These are phyloP conservation scores for Talaromyces borbonicus DNA, from an alignment of 495 filamentous ascomycete genomes.

Conservation along the genomic window DNA sequence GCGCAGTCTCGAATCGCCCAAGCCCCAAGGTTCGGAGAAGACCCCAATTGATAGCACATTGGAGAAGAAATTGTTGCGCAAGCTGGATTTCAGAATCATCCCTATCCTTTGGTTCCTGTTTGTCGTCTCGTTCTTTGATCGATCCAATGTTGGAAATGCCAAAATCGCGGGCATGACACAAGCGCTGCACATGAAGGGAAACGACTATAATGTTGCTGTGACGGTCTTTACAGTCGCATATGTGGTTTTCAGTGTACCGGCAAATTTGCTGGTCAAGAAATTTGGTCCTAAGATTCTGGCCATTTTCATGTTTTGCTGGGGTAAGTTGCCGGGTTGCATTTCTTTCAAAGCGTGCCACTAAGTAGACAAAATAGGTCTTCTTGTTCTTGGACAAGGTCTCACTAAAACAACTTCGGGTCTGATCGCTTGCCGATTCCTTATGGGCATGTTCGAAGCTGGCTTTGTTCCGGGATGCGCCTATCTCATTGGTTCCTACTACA, in stretches of 20 bases:
- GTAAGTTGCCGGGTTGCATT: too few relatives aligned
- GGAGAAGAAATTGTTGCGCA: conserved; percentile 34
- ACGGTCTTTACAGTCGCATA: conserved; percentile 51
- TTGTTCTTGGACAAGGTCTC: conserved; percentile 44
- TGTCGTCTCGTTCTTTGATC: conserved; percentile 33
- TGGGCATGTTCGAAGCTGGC: conserved; percentile 45
- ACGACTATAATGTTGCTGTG: conserved; percentile 44
- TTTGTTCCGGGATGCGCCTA: conserved; percentile 38
- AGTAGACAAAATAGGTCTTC: conserved; percentile 15
- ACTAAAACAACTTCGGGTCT: conserved; percentile 38
- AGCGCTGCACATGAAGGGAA: conserved; percentile 37
- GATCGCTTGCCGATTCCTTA: conserved; percentile 38
- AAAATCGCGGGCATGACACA: conserved; percentile 41
- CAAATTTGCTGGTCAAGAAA: conserved; percentile 53
- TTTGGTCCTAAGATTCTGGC: conserved; percentile 44
- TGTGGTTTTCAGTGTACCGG: conserved; percentile 48
- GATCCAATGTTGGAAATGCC: conserved; percentile 49
- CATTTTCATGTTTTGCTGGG: conserved; percentile 41
- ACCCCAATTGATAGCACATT: conserved; percentile 29
- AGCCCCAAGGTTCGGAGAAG: not conserved
- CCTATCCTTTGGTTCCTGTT: conserved; percentile 28
- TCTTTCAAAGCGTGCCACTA: too few relatives aligned
- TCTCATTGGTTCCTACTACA: conserved; percentile 48
- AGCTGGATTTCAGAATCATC: conserved; percentile 27
- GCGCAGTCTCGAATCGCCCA: not conserved